phyloP scores from a whole-genome alignment of 768 basidiomycete species.

The Boletus insuetus region DNA sequence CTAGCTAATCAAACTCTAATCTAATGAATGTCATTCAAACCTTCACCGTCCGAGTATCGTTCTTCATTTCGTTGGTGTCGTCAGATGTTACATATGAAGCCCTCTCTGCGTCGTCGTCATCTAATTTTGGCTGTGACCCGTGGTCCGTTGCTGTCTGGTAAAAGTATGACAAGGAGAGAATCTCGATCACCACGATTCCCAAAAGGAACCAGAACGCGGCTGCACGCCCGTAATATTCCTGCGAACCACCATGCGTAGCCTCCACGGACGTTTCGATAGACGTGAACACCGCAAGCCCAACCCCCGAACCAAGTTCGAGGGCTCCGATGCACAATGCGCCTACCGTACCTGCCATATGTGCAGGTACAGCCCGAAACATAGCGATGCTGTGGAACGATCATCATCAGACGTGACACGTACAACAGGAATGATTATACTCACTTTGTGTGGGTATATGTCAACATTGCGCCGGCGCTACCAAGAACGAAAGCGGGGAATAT shows the following conservation, averaged over 20 bases:
- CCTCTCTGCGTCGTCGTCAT: background rate
- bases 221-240: constrained; percentile 39
- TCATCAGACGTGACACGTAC: background rate
- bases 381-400: constrained; percentile 39
- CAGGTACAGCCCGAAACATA: constrained; percentile 46
- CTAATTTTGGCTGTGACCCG: background rate
- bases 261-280: constrained; percentile 49
- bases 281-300: constrained; percentile 46
- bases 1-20: too few relatives aligned
- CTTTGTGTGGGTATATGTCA: background rate
- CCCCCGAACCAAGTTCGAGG: constrained; percentile 50
- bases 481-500: background rate
- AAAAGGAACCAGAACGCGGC: constrained; percentile 46
- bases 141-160: constrained; percentile 26
- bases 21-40: too few relatives aligned
- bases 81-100: too few relatives aligned
- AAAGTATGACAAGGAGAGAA: constrained; percentile 34
- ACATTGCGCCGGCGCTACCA: background rate
- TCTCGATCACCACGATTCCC: constrained; percentile 34
- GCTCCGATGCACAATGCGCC: constrained; percentile 57
- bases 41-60: too few relatives aligned
- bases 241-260: constrained; percentile 29
- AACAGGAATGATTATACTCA: background rate
- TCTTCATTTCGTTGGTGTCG: too few relatives aligned
- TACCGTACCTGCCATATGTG: constrained; percentile 48